phyloP scores from a whole-genome alignment of 208 protist species.

The Trypanosoma rangeli region DNA sequence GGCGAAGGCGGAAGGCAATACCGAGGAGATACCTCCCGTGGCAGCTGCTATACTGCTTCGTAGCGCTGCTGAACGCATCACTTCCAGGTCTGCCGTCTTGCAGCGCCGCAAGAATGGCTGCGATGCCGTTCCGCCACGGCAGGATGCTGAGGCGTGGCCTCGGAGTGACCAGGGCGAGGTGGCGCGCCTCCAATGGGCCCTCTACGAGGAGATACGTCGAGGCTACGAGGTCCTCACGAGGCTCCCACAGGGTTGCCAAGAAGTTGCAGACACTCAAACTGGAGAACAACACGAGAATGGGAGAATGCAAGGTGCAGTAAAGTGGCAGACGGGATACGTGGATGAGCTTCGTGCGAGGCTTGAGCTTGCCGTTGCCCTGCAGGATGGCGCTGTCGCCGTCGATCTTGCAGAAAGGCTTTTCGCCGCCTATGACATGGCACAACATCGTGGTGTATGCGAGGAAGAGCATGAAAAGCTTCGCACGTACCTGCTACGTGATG shows the following conservation, averaged over 20 bases:
- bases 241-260: background rate
- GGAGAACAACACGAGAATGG: background rate
- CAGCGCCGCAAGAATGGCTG: constrained; percentile 4
- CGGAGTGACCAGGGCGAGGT: constrained; percentile 14
- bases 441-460: background rate
- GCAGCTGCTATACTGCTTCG: constrained; percentile 8
- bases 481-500: constrained; percentile 4
- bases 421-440: background rate
- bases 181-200: constrained; percentile 11
- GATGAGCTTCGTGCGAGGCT: constrained; percentile 13
- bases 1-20: background rate
- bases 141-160: background rate
- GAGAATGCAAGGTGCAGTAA: background rate
- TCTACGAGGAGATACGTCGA: constrained; percentile 18
- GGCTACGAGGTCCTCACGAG: constrained; percentile 15
- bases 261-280: background rate
- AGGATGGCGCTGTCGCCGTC: constrained; percentile 6
- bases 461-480: background rate
- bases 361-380: constrained; percentile 13
- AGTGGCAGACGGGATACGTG: background rate
- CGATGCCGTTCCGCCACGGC: background rate
- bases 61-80: constrained; percentile 10
- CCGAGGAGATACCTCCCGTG: background rate
- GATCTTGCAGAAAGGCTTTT: constrained; percentile 4
- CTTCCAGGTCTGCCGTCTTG: background rate